A percentile compares a stretch with the other conserved stretches of the same genome.
These are phyloP conservation scores for Aspergillus costaricaensis DNA, from an alignment of 2,329 filamentous ascomycete species.

Conservation along the genomic window DNA sequence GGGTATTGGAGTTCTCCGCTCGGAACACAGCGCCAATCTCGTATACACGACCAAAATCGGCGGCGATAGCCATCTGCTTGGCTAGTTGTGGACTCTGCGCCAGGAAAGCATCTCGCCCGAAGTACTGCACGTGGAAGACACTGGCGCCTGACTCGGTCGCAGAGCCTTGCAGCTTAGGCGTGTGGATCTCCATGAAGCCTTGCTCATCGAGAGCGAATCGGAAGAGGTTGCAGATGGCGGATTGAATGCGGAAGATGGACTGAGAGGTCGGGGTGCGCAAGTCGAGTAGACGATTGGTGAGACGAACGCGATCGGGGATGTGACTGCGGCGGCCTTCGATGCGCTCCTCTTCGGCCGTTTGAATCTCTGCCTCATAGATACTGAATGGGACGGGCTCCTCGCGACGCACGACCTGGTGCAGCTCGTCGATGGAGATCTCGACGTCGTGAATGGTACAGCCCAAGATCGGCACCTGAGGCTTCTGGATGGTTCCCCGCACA, in stretches of 20 bases:
- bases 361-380: constrained; percentile 69
- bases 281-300: constrained; percentile 78
- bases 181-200: constrained; percentile 90
- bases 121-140: constrained; percentile 91
- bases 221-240: constrained; percentile 77
- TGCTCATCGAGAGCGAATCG: constrained; percentile 71
- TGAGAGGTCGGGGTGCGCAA: constrained; percentile 84
- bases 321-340: constrained; percentile 60
- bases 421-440: constrained; percentile 70
- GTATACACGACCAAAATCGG: constrained; percentile 86
- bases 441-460: constrained; percentile 74
- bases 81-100: constrained; percentile 89
- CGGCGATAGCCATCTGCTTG: constrained; percentile 89
- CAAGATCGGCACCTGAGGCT: constrained; percentile 71
- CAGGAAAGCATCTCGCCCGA: constrained; percentile 80
- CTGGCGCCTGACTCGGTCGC: constrained; percentile 90
- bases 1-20: constrained; percentile 93
- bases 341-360: constrained; percentile 57
- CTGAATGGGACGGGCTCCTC: constrained; percentile 68
- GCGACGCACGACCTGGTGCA: constrained; percentile 64
- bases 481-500: constrained; percentile 71
- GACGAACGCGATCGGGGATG: constrained; percentile 71
- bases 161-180: constrained; percentile 84
- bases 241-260: constrained; percentile 83
- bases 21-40: constrained; percentile 90